Evolutionary conservation across 768 basidiomycete species (phyloP), one percentile per base, ranked within the genome.

Genomic region (Hydnomerulius pinastri): DNA sequence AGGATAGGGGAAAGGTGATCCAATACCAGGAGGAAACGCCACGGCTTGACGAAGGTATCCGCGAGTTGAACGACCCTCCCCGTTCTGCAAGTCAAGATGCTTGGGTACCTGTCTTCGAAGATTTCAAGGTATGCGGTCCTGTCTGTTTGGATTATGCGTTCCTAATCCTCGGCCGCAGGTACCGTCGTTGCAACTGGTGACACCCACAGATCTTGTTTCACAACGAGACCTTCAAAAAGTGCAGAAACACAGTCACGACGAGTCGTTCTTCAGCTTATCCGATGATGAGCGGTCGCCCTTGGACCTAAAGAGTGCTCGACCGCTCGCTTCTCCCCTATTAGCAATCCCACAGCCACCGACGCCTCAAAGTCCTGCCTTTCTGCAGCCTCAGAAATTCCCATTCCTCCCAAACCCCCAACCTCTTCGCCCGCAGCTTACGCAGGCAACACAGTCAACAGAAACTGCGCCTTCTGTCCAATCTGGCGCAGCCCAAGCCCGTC

Each of bases 11-110:
- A 36, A 44, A 42, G 42, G 43, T 72, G 17, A 72, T 71, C 52
- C 78, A 78, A 56, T 78, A 75, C 55, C 70, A 76, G 23, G 77
- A 77, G 32, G 78, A 79, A 58, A 69, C 71, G 73, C 5, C 73
- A 75, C 62, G 67, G 67, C 32, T 67, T 66, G 43, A 43, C 29
- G 52, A 48, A 6, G 42, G 27, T 17, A 8, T 25, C 8, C 24
- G 23, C 18, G 28, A 48, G 13, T 7, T 32, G 40, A 21, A 37
- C 24, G 44, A 50, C 8, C n/a, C 20, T 43, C 52, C 49, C 23
- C 43, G 53, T 52, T 54, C 62, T 30, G 55, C 50, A 17, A 45
- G 29, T 46, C 41, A 57, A 39, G 54, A 66, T 24, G 43, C 55
- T 39, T 57, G 58, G 55, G 56, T 64, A 29, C 58, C 54, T 43